A percentile compares a stretch with the other conserved stretches of the same genome.
These are phyloP conservation scores for Pascua guehoae DNA, from an alignment of 1,284 basidiomycete species.

Conservation along the genomic window DNA sequence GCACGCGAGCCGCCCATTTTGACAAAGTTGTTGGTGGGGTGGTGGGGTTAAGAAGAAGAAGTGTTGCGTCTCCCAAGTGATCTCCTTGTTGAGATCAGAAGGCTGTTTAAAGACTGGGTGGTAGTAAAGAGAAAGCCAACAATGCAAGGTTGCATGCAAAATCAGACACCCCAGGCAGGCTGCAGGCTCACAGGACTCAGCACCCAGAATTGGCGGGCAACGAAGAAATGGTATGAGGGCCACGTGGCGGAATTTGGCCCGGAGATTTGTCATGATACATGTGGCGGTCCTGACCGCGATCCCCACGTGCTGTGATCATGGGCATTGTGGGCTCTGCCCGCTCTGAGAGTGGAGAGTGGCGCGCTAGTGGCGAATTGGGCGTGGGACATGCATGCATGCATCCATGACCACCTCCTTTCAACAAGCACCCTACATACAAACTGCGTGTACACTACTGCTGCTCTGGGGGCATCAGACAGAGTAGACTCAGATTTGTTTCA, in stretches of 20 bases:
- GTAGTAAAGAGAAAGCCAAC: slow-evolving; percentile 15
- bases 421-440: too few species aligned
- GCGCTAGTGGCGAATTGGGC: too few species aligned
- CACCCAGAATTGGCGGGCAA: neutral
- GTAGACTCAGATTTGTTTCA: too few species aligned
- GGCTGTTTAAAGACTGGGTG: slow-evolving; percentile 49
- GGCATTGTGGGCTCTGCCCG: too few species aligned
- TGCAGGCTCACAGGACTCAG: neutral
- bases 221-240: neutral
- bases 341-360: too few species aligned
- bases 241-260: slow-evolving; percentile 7
- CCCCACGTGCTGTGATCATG: too few species aligned
- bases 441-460: too few species aligned
- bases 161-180: neutral
- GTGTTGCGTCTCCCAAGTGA: slow-evolving; percentile 48
- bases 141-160: neutral
- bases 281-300: too few species aligned
- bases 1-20: slow-evolving; percentile 88
- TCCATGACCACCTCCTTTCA: too few species aligned
- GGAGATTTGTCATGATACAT: too few species aligned
- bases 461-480: too few species aligned
- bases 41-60: slow-evolving; percentile 9
- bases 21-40: slow-evolving; percentile 27
- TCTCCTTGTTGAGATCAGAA: slow-evolving; percentile 43
- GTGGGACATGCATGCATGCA: too few species aligned